These are phyloP conservation scores for Fusarium keratoplasticum DNA, from an alignment of 2,329 filamentous ascomycete species.

Conservation along the genomic window DNA sequence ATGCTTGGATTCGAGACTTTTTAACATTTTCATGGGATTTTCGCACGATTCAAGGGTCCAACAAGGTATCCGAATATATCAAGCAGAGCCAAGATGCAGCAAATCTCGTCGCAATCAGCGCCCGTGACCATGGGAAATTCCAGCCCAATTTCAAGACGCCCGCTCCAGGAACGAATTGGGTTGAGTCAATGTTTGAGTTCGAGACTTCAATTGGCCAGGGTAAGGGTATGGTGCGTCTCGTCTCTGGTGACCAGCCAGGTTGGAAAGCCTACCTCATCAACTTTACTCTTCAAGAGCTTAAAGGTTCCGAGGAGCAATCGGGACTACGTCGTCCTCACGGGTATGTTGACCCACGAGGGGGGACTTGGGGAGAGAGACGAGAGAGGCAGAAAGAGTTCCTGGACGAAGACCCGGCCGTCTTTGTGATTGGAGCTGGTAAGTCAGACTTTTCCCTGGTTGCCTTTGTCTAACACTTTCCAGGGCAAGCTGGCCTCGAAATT, in stretches of 20 bases:
- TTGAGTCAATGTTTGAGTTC: conserved; percentile 21
- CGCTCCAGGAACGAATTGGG: background rate
- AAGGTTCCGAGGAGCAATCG: conserved; percentile 21
- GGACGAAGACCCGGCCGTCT: conserved; percentile 51
- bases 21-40: conserved; percentile 46
- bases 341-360: conserved; percentile 40
- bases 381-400: conserved; percentile 35
- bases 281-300: conserved; percentile 42
- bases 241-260: background rate
- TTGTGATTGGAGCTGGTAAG: conserved; percentile 40
- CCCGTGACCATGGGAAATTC: background rate
- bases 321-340: conserved; percentile 16
- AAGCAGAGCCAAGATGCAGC: conserved; percentile 1
- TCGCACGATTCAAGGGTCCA: conserved; percentile 37
- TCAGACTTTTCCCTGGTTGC: too few relatives aligned
- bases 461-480: background rate
- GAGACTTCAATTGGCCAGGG: conserved; percentile 7
- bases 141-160: background rate
- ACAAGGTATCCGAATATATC: background rate
- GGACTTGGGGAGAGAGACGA: conserved; percentile 42
- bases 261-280: conserved; percentile 45
- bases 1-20: conserved; percentile 47
- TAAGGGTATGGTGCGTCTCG: conserved; percentile 16
- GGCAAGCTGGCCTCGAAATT: conserved; percentile 19
- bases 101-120: conserved; percentile 4